phyloP scores from a whole-genome alignment of 805 yeast species.

The Lipomyces yamanashiensis region DNA sequence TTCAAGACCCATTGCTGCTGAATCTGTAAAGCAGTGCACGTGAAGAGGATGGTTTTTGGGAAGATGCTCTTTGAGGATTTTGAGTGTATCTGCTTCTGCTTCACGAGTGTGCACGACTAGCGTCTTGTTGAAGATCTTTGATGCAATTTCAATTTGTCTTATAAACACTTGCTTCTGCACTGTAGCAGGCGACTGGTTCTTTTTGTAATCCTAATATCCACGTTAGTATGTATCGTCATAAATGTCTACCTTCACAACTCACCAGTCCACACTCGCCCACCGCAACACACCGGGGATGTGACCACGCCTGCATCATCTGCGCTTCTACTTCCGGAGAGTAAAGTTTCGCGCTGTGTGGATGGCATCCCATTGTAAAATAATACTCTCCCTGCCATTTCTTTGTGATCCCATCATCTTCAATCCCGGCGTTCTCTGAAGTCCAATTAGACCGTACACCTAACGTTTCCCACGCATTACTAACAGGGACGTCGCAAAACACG shows the following conservation, averaged over 20 bases:
- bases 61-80: constrained; percentile 14
- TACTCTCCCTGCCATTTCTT: constrained; percentile 26
- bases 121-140: constrained; percentile 12
- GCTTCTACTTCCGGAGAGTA: constrained; percentile 18
- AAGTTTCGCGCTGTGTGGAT: constrained; percentile 27
- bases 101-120: constrained; percentile 33
- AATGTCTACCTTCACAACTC: not conserved
- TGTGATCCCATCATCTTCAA: not conserved
- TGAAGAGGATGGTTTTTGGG: constrained; percentile 25
- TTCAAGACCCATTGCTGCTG: constrained; percentile 23
- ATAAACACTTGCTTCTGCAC: constrained; percentile 25
- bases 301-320: constrained; percentile 25
- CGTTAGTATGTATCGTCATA: not conserved
- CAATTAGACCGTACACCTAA: constrained; percentile 8
- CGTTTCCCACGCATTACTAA: constrained; percentile 18
- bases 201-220: constrained; percentile 26
- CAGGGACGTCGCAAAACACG: constrained; percentile 30
- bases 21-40: constrained; percentile 33
- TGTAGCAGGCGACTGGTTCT: constrained; percentile 19
- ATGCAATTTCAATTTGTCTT: constrained; percentile 26
- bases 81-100: constrained; percentile 29
- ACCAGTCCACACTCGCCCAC: constrained; percentile 35
- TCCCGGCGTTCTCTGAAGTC: not conserved
- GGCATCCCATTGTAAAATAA: constrained; percentile 33
- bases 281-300: constrained; percentile 29